Evolutionary conservation across 257 asterid genomes (phyloP).

Genomic region (Jaltomata sinuosa): DNA sequence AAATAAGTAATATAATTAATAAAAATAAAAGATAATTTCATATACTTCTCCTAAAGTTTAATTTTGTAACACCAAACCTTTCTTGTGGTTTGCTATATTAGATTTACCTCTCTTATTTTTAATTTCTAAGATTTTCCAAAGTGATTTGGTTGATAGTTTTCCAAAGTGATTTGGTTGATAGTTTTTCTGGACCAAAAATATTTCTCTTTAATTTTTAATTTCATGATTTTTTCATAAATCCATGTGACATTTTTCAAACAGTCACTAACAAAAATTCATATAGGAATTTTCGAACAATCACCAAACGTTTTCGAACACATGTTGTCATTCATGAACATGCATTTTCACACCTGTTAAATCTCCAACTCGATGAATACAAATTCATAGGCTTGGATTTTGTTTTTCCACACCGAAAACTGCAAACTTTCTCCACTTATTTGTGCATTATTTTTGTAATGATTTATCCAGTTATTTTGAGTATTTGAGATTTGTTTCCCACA

Average conservation of each 20-base stretch:
- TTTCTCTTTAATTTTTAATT: too few relatives aligned
- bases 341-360: too few relatives aligned
- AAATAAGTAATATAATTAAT: not conserved
- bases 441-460: not conserved
- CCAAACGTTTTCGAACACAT: too few relatives aligned
- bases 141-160: too few relatives aligned
- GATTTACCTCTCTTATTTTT: not conserved
- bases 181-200: too few relatives aligned
- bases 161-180: too few relatives aligned
- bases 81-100: not conserved
- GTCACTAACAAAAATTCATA: too few relatives aligned
- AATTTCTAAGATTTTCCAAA: not conserved
- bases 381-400: not conserved
- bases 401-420: not conserved
- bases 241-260: too few relatives aligned
- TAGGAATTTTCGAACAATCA: too few relatives aligned
- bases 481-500: not conserved
- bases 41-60: not conserved
- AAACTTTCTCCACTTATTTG: not conserved
- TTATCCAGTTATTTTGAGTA: too few relatives aligned
- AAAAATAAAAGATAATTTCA: not conserved
- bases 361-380: not conserved
- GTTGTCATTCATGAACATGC: too few relatives aligned
- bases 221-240: too few relatives aligned
- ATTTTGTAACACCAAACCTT: not conserved